These are phyloP conservation scores for Osmanthus fragrans DNA, from an alignment of 257 asterid species.

Conservation along the genomic window DNA sequence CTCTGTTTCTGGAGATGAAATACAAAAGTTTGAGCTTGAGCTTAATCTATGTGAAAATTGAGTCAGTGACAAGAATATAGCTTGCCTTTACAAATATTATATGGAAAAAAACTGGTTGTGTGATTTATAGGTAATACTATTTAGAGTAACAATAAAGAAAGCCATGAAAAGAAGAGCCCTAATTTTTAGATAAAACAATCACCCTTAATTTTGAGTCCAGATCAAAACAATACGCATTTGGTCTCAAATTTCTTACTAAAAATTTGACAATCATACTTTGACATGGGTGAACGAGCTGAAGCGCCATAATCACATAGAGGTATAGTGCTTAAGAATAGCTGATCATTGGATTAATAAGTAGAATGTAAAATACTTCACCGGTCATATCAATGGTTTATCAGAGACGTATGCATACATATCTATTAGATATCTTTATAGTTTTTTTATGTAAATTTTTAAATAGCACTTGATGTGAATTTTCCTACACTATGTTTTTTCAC, in stretches of 20 bases:
- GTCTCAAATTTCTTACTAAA: neutral
- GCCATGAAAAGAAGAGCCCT: neutral
- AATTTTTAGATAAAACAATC: neutral
- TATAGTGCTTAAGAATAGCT: neutral
- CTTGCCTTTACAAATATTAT: neutral
- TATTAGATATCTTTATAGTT: too few species aligned
- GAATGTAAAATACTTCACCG: neutral
- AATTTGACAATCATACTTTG: neutral
- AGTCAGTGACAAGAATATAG: neutral
- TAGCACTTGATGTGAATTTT: too few species aligned
- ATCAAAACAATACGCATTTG: neutral
- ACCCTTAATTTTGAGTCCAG: neutral
- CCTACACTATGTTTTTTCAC: neutral
- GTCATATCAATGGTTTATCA: neutral
- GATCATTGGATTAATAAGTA: neutral
- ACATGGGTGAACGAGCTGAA: neutral
- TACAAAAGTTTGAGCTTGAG: neutral
- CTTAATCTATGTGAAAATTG: neutral
- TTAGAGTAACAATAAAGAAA: neutral
- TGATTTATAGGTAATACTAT: neutral
- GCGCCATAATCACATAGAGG: neutral
- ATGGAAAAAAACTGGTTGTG: neutral
- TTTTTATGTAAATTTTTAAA: too few species aligned
- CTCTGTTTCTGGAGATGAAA: neutral
- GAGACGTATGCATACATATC: neutral